phyloP scores from a whole-genome alignment of 805 yeast species.

The Barnettozyma salicaria region DNA sequence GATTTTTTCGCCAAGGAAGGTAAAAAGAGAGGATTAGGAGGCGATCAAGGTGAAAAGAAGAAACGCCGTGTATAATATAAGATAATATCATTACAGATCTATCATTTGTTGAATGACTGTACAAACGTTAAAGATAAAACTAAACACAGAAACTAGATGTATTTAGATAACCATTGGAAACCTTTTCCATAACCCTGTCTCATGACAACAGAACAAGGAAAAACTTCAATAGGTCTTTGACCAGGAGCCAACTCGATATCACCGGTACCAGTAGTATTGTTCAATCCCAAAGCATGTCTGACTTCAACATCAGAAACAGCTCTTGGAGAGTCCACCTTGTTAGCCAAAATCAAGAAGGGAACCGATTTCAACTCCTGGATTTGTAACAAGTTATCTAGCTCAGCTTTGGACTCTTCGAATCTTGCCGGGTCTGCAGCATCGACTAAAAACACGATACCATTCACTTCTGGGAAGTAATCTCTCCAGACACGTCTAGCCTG shows the following conservation, averaged over 20 bases:
- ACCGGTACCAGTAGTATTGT: slow-evolving; percentile 87
- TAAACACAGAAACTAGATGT: slow-evolving; percentile 47
- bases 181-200: slow-evolving; percentile 99
- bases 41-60: slow-evolving; percentile 26
- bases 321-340: slow-evolving; percentile 89
- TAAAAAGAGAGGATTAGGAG: slow-evolving; percentile 46
- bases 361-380: slow-evolving; percentile 87
- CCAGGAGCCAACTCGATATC: slow-evolving; percentile 58
- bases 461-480: slow-evolving; percentile 98
- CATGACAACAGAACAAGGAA: slow-evolving; percentile 97
- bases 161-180: slow-evolving; percentile 96
- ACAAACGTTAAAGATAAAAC: too few species aligned
- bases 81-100: neutral
- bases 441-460: slow-evolving; percentile 92
- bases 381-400: slow-evolving; percentile 85
- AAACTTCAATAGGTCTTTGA: slow-evolving; percentile 86
- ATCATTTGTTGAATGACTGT: too few species aligned
- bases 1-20: slow-evolving; percentile 74
- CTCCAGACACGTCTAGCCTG: slow-evolving; percentile 99
- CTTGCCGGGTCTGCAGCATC: slow-evolving; percentile 97
- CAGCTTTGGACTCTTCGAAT: slow-evolving; percentile 90
- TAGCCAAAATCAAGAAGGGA: slow-evolving; percentile 92
- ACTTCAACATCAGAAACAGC: slow-evolving; percentile 95
- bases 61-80: slow-evolving; percentile 22
- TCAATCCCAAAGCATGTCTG: slow-evolving; percentile 82